Evolutionary conservation across 169 alveolate species (phyloP).

Genomic region (Amoebophrya sp.): DNA sequence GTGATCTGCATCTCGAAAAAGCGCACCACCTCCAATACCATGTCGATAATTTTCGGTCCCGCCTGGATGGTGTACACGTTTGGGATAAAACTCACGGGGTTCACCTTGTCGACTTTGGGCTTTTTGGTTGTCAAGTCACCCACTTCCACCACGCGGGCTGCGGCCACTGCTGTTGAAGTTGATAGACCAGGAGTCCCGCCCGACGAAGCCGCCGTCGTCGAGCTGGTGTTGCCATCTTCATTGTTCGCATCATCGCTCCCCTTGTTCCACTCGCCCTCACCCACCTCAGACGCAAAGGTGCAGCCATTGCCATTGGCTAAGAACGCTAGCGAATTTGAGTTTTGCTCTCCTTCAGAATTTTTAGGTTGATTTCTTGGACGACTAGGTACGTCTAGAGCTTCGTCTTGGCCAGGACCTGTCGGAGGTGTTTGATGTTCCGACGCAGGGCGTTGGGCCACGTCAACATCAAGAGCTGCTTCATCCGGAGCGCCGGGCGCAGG

Average conservation of each 20-base stretch:
- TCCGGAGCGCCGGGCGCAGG: too few relatives aligned
- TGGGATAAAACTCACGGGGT: neutral
- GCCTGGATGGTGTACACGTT: neutral
- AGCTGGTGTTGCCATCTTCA: neutral
- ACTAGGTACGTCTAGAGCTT: neutral
- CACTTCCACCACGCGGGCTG: neutral
- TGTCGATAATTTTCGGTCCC: slow-evolving; percentile 2
- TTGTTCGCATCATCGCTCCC: neutral
- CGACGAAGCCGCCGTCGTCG: neutral
- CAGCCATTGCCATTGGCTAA: too few relatives aligned
- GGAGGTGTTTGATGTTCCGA: too few relatives aligned
- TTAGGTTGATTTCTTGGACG: too few relatives aligned
- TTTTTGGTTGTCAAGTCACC: neutral
- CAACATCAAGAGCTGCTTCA: neutral
- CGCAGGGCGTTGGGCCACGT: too few relatives aligned
- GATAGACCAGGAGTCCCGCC: too few relatives aligned
- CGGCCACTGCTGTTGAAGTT: too few relatives aligned
- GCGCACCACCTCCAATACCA: neutral
- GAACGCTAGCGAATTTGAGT: too few relatives aligned
- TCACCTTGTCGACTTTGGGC: neutral
- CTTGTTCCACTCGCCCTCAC: too few relatives aligned
- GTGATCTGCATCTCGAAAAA: neutral
- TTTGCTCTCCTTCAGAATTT: too few relatives aligned
- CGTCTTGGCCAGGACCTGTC: too few relatives aligned
- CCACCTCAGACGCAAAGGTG: too few relatives aligned